Conservation (phyloP, 2,329 filamentous ascomycete genomes). For the Harringtonia aguacate region DNA sequence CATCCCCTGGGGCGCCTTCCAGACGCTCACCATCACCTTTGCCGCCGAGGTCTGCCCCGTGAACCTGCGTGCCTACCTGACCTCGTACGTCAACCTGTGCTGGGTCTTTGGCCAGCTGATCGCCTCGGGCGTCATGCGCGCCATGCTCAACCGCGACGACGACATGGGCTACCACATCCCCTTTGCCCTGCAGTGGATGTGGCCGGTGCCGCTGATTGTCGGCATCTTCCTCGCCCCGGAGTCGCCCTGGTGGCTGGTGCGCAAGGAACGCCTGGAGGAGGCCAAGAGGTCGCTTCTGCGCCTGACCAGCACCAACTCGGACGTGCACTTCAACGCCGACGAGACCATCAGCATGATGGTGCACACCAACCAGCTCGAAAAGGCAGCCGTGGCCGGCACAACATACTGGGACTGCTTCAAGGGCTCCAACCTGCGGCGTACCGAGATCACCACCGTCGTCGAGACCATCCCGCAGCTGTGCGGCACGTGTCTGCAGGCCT, state of each 20-base stretch:
- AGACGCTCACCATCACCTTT: constrained; percentile 44
- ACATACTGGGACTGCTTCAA: constrained; percentile 77
- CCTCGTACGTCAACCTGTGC: constrained; percentile 68
- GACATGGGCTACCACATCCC: constrained; percentile 55
- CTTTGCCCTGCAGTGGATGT: constrained; percentile 66
- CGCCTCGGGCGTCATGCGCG: constrained; percentile 61
- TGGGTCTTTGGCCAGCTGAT: constrained; percentile 69
- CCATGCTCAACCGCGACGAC: constrained; percentile 53
- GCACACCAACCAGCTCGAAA: constrained; percentile 73
- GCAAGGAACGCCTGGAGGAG: constrained; percentile 50
- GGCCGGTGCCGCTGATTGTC: constrained; percentile 56
- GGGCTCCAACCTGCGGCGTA: constrained; percentile 66
- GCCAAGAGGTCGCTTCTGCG: constrained; percentile 57
- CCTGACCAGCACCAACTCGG: constrained; percentile 51
- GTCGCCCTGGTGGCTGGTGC: constrained; percentile 65
- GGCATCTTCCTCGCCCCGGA: constrained; percentile 60
- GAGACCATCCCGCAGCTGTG: constrained; percentile 55
- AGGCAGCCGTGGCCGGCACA: constrained; percentile 56
- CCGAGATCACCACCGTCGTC: constrained; percentile 56
- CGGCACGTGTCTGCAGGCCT: constrained; percentile 55
- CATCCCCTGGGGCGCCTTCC: constrained; percentile 33
- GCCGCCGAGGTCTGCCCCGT: constrained; percentile 65
- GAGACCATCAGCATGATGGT: constrained; percentile 90
- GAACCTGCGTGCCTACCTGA: constrained; percentile 58
- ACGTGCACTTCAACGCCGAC: constrained; percentile 65